phyloP scores from a whole-genome alignment of 352 stramenopile genomes.

The Globisporangium paroecandrum region DNA sequence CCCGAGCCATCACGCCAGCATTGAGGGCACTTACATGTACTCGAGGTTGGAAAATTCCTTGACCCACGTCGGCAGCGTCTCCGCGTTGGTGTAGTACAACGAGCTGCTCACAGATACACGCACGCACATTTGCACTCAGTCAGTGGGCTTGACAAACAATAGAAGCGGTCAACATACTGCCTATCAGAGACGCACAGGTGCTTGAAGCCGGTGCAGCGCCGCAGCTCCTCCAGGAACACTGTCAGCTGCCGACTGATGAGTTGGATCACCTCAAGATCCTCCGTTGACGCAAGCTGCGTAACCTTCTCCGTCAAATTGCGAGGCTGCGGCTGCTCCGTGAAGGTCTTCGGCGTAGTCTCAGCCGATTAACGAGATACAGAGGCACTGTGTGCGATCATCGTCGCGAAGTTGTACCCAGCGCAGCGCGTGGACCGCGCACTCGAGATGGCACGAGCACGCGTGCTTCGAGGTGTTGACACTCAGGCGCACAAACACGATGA shows the following conservation, averaged over 20 bases:
- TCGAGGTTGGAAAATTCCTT: not conserved
- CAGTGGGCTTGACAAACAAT: not conserved
- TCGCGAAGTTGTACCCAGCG: not conserved
- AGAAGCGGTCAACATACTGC: not conserved
- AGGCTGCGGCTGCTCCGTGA: not conserved
- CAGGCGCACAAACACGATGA: not conserved
- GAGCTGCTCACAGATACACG: not conserved
- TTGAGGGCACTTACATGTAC: not conserved
- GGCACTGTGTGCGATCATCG: not conserved
- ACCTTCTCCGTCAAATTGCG: not conserved
- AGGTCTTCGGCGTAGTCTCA: not conserved
- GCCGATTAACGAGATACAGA: not conserved
- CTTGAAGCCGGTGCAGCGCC: not conserved
- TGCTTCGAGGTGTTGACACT: not conserved
- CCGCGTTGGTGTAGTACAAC: not conserved
- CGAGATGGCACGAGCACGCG: not conserved
- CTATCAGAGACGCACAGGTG: not conserved
- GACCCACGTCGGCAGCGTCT: not conserved
- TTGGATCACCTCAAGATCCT: not conserved
- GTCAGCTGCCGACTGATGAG: not conserved
- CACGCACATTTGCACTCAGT: not conserved
- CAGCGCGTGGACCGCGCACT: not conserved
- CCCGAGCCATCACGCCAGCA: not conserved
- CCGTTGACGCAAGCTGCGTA: not conserved
- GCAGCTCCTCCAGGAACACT: not conserved